Conservation (phyloP, 371 early-diverging fungal genomes). For the Neoconidiobolus thromboides region DNA sequence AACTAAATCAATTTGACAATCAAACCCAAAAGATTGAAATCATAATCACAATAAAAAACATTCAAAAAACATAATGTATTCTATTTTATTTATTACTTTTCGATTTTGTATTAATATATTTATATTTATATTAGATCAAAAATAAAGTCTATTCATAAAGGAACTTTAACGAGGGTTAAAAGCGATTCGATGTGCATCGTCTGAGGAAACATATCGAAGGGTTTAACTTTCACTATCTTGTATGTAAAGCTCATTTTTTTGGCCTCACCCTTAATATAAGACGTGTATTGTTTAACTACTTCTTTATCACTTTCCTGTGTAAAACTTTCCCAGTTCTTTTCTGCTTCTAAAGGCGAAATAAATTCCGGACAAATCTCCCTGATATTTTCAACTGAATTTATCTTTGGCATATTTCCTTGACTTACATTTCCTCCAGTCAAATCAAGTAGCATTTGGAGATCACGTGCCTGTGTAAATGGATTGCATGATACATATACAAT, state of each 20-base stretch:
- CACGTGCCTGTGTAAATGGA: constrained; percentile 32
- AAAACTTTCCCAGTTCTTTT: background rate
- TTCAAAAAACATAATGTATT: too few relatives aligned
- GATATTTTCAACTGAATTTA: background rate
- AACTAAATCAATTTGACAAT: too few relatives aligned
- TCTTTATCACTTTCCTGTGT: background rate
- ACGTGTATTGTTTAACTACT: background rate
- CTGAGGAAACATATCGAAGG: constrained; percentile 52
- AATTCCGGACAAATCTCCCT: background rate
- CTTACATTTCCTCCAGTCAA: constrained; percentile 14
- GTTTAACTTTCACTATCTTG: constrained; percentile 24
- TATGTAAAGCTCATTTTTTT: constrained; percentile 12
- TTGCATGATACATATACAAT: constrained; percentile 48
- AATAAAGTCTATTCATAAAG: background rate
- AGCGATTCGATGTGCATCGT: constrained; percentile 39
- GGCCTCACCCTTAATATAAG: background rate
- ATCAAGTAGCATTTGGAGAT: constrained; percentile 23
- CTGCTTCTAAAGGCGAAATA: background rate
- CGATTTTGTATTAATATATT: too few relatives aligned
- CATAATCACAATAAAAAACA: too few relatives aligned
- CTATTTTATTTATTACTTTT: too few relatives aligned
- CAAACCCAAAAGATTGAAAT: too few relatives aligned
- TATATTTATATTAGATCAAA: background rate
- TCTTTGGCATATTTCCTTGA: constrained; percentile 9
- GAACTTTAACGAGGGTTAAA: constrained; percentile 20